Evolutionary conservation across 2,329 filamentous ascomycete genomes (phyloP).

Genomic region (Diaporthe destruens): DNA sequence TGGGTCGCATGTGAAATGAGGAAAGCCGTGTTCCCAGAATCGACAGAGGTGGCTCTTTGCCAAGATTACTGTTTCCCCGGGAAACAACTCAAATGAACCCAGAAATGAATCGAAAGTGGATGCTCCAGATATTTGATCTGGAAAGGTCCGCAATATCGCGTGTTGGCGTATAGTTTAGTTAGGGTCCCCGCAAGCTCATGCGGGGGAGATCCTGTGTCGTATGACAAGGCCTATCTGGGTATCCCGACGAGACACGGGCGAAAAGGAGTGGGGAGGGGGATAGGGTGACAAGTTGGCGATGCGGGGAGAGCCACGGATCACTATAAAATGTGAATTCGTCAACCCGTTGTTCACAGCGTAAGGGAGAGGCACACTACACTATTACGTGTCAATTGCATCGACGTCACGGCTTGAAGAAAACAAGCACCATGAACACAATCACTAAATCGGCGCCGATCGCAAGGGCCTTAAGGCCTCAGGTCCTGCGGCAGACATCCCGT

Average conservation of each 20-base stretch:
- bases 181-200: slow-evolving; percentile 20
- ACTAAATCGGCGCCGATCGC: not conserved
- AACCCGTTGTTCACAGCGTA: not conserved
- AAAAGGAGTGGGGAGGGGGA: not conserved
- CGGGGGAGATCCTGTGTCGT: slow-evolving; percentile 23
- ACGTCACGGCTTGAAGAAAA: not conserved
- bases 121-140: not conserved
- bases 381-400: not conserved
- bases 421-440: slow-evolving; percentile 17
- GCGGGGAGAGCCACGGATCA: slow-evolving; percentile 1
- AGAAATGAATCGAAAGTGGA: too few relatives aligned
- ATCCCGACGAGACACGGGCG: not conserved
- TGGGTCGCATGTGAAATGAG: too few relatives aligned
- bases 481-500: not conserved
- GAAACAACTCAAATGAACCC: too few relatives aligned
- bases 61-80: too few relatives aligned
- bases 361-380: not conserved
- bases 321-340: not conserved
- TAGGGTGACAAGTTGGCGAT: not conserved
- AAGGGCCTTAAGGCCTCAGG: not conserved
- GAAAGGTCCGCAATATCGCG: not conserved
- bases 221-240: not conserved
- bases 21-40: too few relatives aligned
- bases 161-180: not conserved
- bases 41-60: too few relatives aligned